These are phyloP conservation scores for Saturnispora hagleri DNA, from an alignment of 805 yeast species.

Conservation along the genomic window DNA sequence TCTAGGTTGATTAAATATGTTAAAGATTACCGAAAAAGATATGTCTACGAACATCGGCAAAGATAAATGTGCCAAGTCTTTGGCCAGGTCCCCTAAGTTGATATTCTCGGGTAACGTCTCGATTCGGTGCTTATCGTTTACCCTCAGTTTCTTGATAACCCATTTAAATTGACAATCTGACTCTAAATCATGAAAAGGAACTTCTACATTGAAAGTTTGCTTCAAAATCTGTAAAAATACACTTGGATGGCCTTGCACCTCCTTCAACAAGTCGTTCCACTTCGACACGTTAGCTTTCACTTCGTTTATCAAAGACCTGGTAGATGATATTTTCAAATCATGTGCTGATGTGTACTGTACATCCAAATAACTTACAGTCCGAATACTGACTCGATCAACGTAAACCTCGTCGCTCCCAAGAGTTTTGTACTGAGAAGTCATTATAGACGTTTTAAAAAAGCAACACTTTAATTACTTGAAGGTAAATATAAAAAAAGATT, in stretches of 20 bases:
- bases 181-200: slow-evolving; percentile 3
- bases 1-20: slow-evolving; percentile 3
- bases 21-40: slow-evolving; percentile 1
- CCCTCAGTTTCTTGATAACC: slow-evolving; percentile 8
- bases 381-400: slow-evolving; percentile 1
- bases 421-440: slow-evolving; percentile 3
- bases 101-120: slow-evolving; percentile 11
- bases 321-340: neutral
- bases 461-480: neutral
- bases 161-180: slow-evolving; percentile 5
- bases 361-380: neutral
- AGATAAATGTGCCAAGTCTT: slow-evolving; percentile 6
- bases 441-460: neutral
- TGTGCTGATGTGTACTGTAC: neutral
- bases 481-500: neutral
- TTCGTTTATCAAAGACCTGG: neutral
- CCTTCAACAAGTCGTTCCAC: neutral
- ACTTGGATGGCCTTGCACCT: slow-evolving; percentile 5
- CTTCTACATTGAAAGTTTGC: neutral
- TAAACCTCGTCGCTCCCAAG: slow-evolving; percentile 2
- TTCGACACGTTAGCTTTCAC: neutral
- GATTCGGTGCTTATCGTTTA: slow-evolving; percentile 6
- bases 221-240: neutral
- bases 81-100: slow-evolving; percentile 4
- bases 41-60: neutral